Evolutionary conservation across 2,329 filamentous ascomycete genomes (phyloP), one percentile per base, ranked within the genome.

Genomic region (Paradendryphiella salina): DNA sequence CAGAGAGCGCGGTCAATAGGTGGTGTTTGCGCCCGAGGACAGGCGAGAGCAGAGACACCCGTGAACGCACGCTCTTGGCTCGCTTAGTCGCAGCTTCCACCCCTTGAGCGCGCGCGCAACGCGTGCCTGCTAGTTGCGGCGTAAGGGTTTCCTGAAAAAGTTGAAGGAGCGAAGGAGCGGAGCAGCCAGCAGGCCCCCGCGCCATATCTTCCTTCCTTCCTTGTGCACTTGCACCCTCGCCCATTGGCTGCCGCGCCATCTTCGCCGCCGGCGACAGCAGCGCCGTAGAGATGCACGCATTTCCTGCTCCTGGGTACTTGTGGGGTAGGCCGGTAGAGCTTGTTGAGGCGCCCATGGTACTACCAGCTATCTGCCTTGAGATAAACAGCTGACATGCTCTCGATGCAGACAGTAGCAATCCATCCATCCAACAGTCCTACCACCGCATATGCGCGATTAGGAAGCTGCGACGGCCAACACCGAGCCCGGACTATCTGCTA

Each of bases 41-140:
- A 50, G 36, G 48, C 48, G 42, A 50, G 44, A 38, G 48, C n/a
- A n/a, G n/a, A n/a, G n/a, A n/a, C 48, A 42, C 44, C 32, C 29
- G 21, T 34, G 35, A 46, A 46, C 41, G 42, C 48, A 40, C 41
- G 42, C 42, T 18, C 33, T 48, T 49, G 50, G 45, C 44, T 52
- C 44, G 50, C 50, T 52, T 52, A 52, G 35, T 32, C 38, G 44
- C 50, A 43, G 13, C 45, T 39, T 52, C 44, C 38, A 35, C 20
- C 29, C 36, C 34, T 37, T 42, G 17, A 15, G 26, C 14, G 31
- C 7, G 31, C 7, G 17, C 23, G 49, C 32, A n/a, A 41, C 20
- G 15, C n/a, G 49, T 28, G 44, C 49, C 49, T 52, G 44, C 49
- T 44, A 34, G 20, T 36, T 46, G 42, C 21, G 23, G 48, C 14